Evolutionary conservation across 1,284 basidiomycete species (phyloP).

Genomic region (Leccinum variabile): DNA sequence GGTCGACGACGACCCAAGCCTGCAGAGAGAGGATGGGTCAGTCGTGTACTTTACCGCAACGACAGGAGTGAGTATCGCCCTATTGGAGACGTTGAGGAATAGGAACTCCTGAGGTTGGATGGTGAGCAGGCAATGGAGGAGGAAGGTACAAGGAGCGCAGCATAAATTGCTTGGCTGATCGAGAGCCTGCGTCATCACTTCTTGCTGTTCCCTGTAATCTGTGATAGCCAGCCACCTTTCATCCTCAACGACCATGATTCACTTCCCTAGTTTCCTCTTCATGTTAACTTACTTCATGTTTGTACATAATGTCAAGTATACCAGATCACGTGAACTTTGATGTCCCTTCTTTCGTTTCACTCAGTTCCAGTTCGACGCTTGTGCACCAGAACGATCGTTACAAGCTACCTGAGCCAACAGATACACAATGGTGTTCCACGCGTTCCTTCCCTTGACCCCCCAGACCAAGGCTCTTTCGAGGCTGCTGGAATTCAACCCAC

Average conservation of each 20-base stretch:
- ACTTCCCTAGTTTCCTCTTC: conserved; percentile 1
- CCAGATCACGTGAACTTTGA: conserved; percentile 18
- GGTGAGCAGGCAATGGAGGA: conserved; percentile 28
- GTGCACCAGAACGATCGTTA: conserved; percentile 19
- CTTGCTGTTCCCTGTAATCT: conserved; percentile 9
- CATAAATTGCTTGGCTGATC: conserved; percentile 10
- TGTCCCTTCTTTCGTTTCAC: conserved; percentile 24
- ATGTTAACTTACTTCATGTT: conserved; percentile 3
- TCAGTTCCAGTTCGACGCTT: conserved; percentile 8
- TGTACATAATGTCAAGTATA: neutral
- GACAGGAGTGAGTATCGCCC: conserved; percentile 53
- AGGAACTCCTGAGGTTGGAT: conserved; percentile 69
- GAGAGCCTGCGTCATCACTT: neutral
- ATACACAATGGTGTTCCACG: conserved; percentile 6
- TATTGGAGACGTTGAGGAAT: conserved; percentile 55
- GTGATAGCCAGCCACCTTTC: conserved; percentile 20
- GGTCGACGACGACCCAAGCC: conserved; percentile 31
- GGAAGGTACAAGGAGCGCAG: conserved; percentile 18
- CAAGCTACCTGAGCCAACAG: conserved; percentile 23
- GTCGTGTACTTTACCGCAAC: conserved; percentile 50
- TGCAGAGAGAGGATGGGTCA: conserved; percentile 45
- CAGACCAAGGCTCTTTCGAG: conserved; percentile 41
- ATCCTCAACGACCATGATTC: conserved; percentile 32
- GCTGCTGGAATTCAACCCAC: conserved; percentile 50
- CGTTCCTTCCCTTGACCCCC: neutral